A percentile compares a stretch with the other conserved stretches of the same genome.
phyloP scores from a whole-genome alignment of 345 rosid species.

The Conringia planisiliqua region DNA sequence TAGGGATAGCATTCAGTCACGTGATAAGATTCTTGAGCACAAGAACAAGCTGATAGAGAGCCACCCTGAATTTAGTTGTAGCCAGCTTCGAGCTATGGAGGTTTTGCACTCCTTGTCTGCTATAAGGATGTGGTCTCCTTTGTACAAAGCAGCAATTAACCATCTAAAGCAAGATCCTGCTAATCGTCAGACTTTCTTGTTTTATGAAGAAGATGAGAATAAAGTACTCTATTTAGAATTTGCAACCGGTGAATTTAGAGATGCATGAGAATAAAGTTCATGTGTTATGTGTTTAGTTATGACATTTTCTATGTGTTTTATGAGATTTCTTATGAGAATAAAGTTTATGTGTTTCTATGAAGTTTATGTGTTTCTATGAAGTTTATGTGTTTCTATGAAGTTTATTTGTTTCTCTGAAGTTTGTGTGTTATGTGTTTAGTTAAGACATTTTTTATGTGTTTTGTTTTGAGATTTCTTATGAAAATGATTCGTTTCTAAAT shows the following conservation, averaged over 20 bases:
- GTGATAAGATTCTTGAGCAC: not conserved
- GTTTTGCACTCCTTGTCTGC: not conserved
- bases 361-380: too few species aligned
- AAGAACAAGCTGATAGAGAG: not conserved
- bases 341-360: too few species aligned
- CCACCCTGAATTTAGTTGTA: not conserved
- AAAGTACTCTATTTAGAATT: not conserved
- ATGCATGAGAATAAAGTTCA: not conserved
- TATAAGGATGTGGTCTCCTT: not conserved
- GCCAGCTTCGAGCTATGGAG: not conserved
- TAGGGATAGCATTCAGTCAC: not conserved
- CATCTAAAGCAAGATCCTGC: not conserved
- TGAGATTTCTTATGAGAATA: too few species aligned
- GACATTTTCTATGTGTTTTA: too few species aligned
- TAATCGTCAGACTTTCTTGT: not conserved
- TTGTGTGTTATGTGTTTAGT: too few species aligned
- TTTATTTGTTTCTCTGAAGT: too few species aligned
- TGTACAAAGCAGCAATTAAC: not conserved
- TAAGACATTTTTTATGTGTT: too few species aligned
- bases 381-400: too few species aligned
- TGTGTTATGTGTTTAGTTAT: too few species aligned
- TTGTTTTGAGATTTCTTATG: too few species aligned
- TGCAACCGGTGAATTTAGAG: not conserved
- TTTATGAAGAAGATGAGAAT: not conserved
- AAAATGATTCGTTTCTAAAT: too few species aligned